Percentiles rank a stretch among this genome's conserved stretches.
Conservation (phyloP, 257 asterid genomes). For the Solanum piurae region DNA sequence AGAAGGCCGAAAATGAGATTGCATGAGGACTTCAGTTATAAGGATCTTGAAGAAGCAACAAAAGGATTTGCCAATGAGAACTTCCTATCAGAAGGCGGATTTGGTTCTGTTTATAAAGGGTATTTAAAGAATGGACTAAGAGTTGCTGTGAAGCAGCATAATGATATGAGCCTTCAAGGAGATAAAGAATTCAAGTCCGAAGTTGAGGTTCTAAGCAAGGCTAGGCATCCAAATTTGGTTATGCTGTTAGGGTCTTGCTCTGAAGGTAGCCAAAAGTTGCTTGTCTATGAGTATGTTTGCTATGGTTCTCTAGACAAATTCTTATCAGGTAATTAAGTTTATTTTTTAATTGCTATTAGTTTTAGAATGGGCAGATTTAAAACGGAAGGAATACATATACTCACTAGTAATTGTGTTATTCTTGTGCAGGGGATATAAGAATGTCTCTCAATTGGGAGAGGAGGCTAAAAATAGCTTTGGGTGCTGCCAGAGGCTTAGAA, state of each 20-base stretch:
- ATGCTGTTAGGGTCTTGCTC: slow-evolving; percentile 62
- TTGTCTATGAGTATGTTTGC: slow-evolving; percentile 72
- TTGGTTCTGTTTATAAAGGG: slow-evolving; percentile 52
- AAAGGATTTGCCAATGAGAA: slow-evolving; percentile 28
- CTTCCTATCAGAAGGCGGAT: slow-evolving; percentile 63
- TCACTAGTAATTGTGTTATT: neutral
- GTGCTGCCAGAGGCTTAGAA: slow-evolving; percentile 62
- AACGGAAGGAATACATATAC: neutral
- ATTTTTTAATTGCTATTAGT: neutral
- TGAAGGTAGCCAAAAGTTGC: slow-evolving; percentile 40
- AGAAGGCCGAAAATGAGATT: slow-evolving; percentile 29
- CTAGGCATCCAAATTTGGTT: slow-evolving; percentile 55
- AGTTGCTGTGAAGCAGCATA: slow-evolving; percentile 65
- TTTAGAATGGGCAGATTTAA: neutral
- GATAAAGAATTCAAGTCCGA: slow-evolving; percentile 64
- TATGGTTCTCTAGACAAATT: slow-evolving; percentile 48
- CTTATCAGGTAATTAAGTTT: slow-evolving; percentile 28
- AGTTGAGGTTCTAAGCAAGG: slow-evolving; percentile 53
- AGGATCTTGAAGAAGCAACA: slow-evolving; percentile 54
- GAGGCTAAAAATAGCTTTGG: slow-evolving; percentile 57
- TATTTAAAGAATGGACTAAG: slow-evolving; percentile 29
- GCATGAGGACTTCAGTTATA: slow-evolving; percentile 35
- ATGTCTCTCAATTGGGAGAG: slow-evolving; percentile 45
- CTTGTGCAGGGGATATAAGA: slow-evolving; percentile 19
- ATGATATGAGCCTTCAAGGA: slow-evolving; percentile 60